A percentile compares a stretch with the other conserved stretches of the same genome.
Evolutionary conservation across 164 flowering plant species (phyloP).

Genomic region (Chimonanthus praecox): DNA sequence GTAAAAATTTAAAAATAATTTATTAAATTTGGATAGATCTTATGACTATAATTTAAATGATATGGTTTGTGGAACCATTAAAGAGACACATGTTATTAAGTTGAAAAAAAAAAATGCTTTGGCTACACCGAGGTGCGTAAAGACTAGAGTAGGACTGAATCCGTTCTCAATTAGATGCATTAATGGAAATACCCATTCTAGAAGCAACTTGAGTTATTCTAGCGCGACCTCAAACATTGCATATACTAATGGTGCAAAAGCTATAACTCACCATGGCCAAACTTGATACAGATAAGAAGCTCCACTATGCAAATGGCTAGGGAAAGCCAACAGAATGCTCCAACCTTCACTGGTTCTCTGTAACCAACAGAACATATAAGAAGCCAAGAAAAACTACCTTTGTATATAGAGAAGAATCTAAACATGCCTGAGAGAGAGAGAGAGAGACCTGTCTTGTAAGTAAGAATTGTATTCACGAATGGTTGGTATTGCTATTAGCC

Average conservation of each 20-base stretch:
- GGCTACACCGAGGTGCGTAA: too few relatives aligned
- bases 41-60: too few relatives aligned
- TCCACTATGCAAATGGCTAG: constrained; percentile 94
- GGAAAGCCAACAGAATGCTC: constrained; percentile 95
- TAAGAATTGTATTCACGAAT: constrained; percentile 93
- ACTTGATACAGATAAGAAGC: constrained; percentile 94
- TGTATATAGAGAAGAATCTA: background rate
- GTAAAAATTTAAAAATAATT: too few relatives aligned
- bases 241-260: background rate
- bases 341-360: constrained; percentile 69
- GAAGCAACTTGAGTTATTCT: background rate
- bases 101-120: too few relatives aligned
- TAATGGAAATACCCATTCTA: background rate
- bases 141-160: too few relatives aligned
- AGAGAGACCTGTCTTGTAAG: constrained; percentile 74
- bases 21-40: too few relatives aligned
- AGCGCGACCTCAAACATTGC: background rate
- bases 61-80: too few relatives aligned
- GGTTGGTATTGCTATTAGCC: constrained; percentile 95
- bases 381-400: background rate
- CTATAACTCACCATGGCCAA: constrained; percentile 73
- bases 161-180: background rate
- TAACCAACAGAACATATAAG: constrained; percentile 5
- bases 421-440: constrained; percentile 9
- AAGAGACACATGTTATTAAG: too few relatives aligned